Percentiles rank a stretch among this genome's conserved stretches.
These are phyloP conservation scores for Arachnomyces sp. DNA, from an alignment of 2,329 filamentous ascomycete species.

Conservation along the genomic window DNA sequence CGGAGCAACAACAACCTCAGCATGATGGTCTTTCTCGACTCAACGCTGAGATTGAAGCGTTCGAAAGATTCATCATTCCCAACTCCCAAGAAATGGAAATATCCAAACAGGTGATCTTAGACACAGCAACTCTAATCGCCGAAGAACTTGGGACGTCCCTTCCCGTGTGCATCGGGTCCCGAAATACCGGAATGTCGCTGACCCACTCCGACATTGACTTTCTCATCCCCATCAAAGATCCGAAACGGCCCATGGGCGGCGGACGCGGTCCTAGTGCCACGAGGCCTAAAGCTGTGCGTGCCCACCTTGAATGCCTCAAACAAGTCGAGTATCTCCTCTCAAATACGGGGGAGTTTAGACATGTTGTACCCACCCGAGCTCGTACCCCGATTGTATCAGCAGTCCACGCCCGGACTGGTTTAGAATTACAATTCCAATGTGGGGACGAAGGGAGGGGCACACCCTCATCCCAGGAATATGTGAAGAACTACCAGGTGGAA, in stretches of 20 bases:
- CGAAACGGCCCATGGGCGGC: conserved; percentile 15
- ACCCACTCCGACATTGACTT: conserved; percentile 51
- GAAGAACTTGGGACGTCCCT: not conserved
- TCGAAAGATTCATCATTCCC: conserved; percentile 39
- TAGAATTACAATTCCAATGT: conserved; percentile 47
- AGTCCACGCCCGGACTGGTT: conserved; percentile 40
- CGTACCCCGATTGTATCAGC: conserved; percentile 26
- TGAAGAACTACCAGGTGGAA: conserved; percentile 41
- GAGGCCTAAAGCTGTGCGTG: conserved; percentile 22
- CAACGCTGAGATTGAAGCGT: conserved; percentile 40
- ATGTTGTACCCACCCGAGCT: conserved; percentile 17
- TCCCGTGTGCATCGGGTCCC: conserved; percentile 43
- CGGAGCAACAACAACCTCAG: conserved; percentile 3
- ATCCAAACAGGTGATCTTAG: conserved; percentile 21
- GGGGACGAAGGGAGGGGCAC: conserved; percentile 28
- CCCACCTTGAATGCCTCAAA: conserved; percentile 18
- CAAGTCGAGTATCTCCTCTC: conserved; percentile 18
- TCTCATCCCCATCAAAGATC: conserved; percentile 27
- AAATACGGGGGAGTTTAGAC: conserved; percentile 14
- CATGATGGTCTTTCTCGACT: conserved; percentile 23
- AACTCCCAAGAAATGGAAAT: conserved; percentile 33
- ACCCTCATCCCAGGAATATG: conserved; percentile 33
- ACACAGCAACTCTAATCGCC: conserved; percentile 21
- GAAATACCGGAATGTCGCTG: conserved; percentile 44
- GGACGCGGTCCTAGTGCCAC: conserved; percentile 27